Percentiles rank a stretch among this genome's conserved stretches.
Evolutionary conservation across 345 rosid species (phyloP).

Genomic region (Barbarea vulgaris): DNA sequence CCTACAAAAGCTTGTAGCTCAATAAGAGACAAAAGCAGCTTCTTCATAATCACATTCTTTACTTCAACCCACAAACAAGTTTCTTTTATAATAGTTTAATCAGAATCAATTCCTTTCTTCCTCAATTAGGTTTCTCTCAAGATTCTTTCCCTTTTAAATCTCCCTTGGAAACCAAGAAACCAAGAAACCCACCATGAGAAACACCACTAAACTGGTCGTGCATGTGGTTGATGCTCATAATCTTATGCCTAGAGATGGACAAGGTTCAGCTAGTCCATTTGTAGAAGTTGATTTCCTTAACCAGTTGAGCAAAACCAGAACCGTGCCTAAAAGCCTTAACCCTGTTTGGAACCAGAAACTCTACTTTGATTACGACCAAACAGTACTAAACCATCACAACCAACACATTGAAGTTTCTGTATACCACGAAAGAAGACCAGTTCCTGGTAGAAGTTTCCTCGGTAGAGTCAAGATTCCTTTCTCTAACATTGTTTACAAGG

Average conservation of each 20-base stretch:
- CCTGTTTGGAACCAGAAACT: slow-evolving; percentile 62
- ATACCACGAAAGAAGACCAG: slow-evolving; percentile 51
- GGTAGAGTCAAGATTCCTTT: slow-evolving; percentile 51
- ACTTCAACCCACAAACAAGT: slow-evolving; percentile 39
- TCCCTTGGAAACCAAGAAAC: slow-evolving; percentile 39
- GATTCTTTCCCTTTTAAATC: slow-evolving; percentile 43
- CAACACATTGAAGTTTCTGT: slow-evolving; percentile 48
- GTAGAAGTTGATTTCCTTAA: slow-evolving; percentile 56
- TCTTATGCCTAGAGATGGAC: slow-evolving; percentile 58
- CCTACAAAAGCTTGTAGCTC: slow-evolving; percentile 23
- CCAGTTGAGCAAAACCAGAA: slow-evolving; percentile 53
- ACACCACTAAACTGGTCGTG: slow-evolving; percentile 47
- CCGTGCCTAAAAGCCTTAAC: slow-evolving; percentile 49
- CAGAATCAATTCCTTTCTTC: slow-evolving; percentile 62
- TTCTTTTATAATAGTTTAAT: slow-evolving; percentile 34
- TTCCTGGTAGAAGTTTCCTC: slow-evolving; percentile 52
- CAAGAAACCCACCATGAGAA: slow-evolving; percentile 41
- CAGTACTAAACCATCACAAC: slow-evolving; percentile 19
- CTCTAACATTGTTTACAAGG: slow-evolving; percentile 50
- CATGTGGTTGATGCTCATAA: slow-evolving; percentile 59
- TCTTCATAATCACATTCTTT: slow-evolving; percentile 64
- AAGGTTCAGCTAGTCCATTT: slow-evolving; percentile 57
- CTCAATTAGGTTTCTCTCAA: slow-evolving; percentile 32
- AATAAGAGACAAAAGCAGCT: slow-evolving; percentile 39
- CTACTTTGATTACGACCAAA: slow-evolving; percentile 45